Evolutionary conservation across 1,139 yeast species (phyloP).

Genomic region (Hyphopichia wangnamkhiaoensis): DNA sequence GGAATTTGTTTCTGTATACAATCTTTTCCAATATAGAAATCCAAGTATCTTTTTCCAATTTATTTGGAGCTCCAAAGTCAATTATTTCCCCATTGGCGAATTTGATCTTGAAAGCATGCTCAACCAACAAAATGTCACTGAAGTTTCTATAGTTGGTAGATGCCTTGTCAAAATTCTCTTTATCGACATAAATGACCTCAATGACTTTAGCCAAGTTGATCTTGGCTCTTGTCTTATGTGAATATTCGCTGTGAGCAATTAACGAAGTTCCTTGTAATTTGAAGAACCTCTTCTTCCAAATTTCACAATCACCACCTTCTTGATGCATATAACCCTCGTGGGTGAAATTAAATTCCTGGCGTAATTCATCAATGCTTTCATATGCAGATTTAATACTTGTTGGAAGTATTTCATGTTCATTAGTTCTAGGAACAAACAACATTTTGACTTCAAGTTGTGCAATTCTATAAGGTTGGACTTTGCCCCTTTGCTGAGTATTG

Average conservation of each 20-base stretch:
- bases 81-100: slow-evolving; percentile 72
- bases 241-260: slow-evolving; percentile 64
- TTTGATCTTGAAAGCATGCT: slow-evolving; percentile 62
- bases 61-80: slow-evolving; percentile 67
- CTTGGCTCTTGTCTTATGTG: slow-evolving; percentile 64
- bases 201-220: slow-evolving; percentile 65
- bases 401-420: slow-evolving; percentile 60
- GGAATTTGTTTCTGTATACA: slow-evolving; percentile 52
- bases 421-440: slow-evolving; percentile 67
- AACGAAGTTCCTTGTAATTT: slow-evolving; percentile 60
- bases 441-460: slow-evolving; percentile 71
- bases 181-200: slow-evolving; percentile 53
- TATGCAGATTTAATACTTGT: slow-evolving; percentile 62
- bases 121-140: slow-evolving; percentile 63
- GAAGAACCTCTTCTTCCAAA: slow-evolving; percentile 64
- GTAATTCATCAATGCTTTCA: slow-evolving; percentile 50
- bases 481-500: slow-evolving; percentile 27
- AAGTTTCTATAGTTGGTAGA: slow-evolving; percentile 50
- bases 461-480: slow-evolving; percentile 58
- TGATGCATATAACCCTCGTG: slow-evolving; percentile 70
- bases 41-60: slow-evolving; percentile 59
- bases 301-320: slow-evolving; percentile 76
- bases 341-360: slow-evolving; percentile 34
- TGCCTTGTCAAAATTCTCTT: slow-evolving; percentile 34
- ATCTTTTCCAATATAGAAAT: slow-evolving; percentile 52